These are phyloP conservation scores for Lentinula edodes DNA, from an alignment of 768 basidiomycete species.

Conservation along the genomic window DNA sequence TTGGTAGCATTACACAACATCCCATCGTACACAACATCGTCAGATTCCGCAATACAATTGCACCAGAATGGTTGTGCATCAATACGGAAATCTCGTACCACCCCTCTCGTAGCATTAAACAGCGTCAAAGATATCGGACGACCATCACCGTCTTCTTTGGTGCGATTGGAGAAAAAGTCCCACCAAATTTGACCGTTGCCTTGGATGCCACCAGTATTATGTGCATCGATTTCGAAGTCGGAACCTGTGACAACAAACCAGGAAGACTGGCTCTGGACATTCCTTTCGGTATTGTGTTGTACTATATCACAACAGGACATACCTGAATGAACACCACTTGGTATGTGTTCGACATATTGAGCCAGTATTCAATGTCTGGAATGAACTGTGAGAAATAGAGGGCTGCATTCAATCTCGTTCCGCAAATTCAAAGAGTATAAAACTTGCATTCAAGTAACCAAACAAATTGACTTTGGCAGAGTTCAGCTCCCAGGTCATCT, in stretches of 20 bases:
- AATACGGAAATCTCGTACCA: constrained; percentile 44
- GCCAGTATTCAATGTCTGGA: constrained; percentile 51
- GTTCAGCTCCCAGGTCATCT: constrained; percentile 48
- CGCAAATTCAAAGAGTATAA: not conserved
- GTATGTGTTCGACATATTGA: constrained; percentile 48
- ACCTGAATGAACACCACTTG: constrained; percentile 61
- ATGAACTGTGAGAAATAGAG: constrained; percentile 32
- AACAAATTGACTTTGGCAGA: constrained; percentile 36
- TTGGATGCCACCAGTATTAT: constrained; percentile 50
- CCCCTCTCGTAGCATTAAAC: constrained; percentile 35
- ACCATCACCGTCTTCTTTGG: constrained; percentile 49
- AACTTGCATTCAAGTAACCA: constrained; percentile 28
- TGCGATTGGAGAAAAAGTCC: constrained; percentile 42
- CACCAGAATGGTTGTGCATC: constrained; percentile 58
- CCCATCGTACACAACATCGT: constrained; percentile 45
- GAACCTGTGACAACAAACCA: constrained; percentile 58
- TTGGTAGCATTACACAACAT: constrained; percentile 57
- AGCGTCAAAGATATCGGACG: constrained; percentile 53
- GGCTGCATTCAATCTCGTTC: not conserved
- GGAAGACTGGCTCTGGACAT: constrained; percentile 49
- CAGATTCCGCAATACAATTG: constrained; percentile 47
- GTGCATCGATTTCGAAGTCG: constrained; percentile 51
- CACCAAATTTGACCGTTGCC: constrained; percentile 63
- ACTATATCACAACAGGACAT: not conserved
- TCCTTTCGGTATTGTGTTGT: not conserved